Conservation (phyloP, 78 protist species). For the Dictyostelium purpureum region DNA sequence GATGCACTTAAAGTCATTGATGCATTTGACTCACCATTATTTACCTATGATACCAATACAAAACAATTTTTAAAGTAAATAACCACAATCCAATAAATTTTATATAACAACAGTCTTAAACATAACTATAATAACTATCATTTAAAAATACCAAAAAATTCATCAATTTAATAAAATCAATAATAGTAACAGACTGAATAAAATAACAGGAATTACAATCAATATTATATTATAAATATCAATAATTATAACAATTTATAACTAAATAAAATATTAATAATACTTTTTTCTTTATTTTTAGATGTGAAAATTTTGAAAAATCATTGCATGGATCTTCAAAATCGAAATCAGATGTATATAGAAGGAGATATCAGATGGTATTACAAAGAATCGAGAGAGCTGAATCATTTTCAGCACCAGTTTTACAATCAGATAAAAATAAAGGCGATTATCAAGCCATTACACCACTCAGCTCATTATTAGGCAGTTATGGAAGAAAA, state of each 20-base stretch:
- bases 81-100: no score
- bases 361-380: constrained; percentile 29
- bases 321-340: constrained; percentile 53
- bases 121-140: no score
- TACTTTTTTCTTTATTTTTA: no score
- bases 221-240: not conserved
- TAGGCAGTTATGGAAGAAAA: constrained; percentile 49
- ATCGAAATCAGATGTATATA: constrained; percentile 43
- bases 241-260: not conserved
- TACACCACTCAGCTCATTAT: constrained; percentile 53
- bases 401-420: constrained; percentile 25
- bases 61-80: constrained; percentile 37
- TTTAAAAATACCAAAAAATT: no score
- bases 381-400: constrained; percentile 52
- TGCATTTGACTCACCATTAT: constrained; percentile 45
- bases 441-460: not conserved
- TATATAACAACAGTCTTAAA: no score
- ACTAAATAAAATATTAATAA: not conserved
- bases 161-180: no score
- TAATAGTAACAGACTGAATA: not conserved
- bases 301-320: not conserved
- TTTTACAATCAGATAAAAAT: not conserved
- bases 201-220: not conserved
- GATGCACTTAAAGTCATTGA: constrained; percentile 36
- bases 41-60: constrained; percentile 9